phyloP scores from a whole-genome alignment of 2,329 filamentous ascomycete genomes.

The Cladophialophora exuberans region DNA sequence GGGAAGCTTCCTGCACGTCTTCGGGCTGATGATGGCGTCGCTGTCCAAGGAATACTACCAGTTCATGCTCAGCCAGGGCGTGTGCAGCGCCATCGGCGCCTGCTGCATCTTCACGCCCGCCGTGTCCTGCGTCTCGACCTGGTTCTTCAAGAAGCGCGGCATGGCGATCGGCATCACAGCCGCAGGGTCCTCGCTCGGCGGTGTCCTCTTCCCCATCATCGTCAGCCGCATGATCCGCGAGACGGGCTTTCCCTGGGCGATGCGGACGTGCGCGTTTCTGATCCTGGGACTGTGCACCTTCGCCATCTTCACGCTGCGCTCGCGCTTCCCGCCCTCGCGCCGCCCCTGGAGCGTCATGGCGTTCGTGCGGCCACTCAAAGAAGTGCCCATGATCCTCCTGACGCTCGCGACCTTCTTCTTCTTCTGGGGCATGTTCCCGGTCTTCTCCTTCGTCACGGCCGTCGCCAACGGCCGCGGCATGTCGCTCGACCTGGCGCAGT shows the following conservation, averaged over 20 bases:
- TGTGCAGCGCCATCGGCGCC: constrained; percentile 57
- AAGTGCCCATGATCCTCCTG: constrained; percentile 34
- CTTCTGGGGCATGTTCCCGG: constrained; percentile 38
- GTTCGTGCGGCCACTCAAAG: constrained; percentile 38
- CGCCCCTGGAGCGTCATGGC: constrained; percentile 38
- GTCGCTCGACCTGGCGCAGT: constrained; percentile 32
- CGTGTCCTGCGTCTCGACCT: constrained; percentile 47
- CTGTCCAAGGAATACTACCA: constrained; percentile 60
- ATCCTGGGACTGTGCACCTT: constrained; percentile 63
- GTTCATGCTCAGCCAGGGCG: constrained; percentile 58
- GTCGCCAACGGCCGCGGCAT: constrained; percentile 32
- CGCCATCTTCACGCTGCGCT: constrained; percentile 56
- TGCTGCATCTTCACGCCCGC: constrained; percentile 54
- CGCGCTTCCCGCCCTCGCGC: constrained; percentile 49
- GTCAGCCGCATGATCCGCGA: constrained; percentile 56
- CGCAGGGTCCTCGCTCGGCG: constrained; percentile 59
- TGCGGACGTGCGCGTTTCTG: constrained; percentile 61
- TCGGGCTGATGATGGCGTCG: constrained; percentile 63
- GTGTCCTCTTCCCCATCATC: constrained; percentile 67
- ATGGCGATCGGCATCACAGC: constrained; percentile 59
- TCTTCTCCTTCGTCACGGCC: constrained; percentile 33
- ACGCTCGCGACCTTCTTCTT: constrained; percentile 34
- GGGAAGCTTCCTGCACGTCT: constrained; percentile 59
- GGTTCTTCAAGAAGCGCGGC: constrained; percentile 58
- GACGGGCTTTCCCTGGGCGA: constrained; percentile 61